Evolutionary conservation across 108 stramenopile genomes (phyloP).

Genomic region (Pseudonitzschia pungens): DNA sequence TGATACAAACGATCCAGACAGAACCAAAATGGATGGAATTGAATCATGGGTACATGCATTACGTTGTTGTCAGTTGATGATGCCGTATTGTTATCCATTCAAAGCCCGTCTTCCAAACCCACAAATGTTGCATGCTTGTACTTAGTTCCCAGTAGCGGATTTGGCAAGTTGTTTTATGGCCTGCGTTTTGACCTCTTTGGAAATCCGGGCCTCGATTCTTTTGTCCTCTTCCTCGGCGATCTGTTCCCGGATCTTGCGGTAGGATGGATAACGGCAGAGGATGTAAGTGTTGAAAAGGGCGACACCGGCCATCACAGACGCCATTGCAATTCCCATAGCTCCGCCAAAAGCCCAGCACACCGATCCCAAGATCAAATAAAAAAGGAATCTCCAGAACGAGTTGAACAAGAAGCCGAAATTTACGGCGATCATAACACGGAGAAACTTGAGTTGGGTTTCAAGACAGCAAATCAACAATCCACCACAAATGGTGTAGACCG

Average conservation of each 20-base stretch:
- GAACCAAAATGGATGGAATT: too few relatives aligned
- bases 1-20: too few relatives aligned
- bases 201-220: slow-evolving; percentile 80
- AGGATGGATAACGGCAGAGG: slow-evolving; percentile 75
- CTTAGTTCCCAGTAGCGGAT: slow-evolving; percentile 2
- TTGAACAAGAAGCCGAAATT: slow-evolving; percentile 89
- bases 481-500: slow-evolving; percentile 77
- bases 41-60: too few relatives aligned
- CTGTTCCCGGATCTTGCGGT: slow-evolving; percentile 78
- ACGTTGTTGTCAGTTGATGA: too few relatives aligned
- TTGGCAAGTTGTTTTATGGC: slow-evolving; percentile 50
- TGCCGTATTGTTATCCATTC: not conserved
- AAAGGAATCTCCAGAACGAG: slow-evolving; percentile 67
- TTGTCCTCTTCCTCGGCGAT: slow-evolving; percentile 89
- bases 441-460: slow-evolving; percentile 87
- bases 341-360: slow-evolving; percentile 65
- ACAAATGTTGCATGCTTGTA: not conserved
- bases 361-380: slow-evolving; percentile 67
- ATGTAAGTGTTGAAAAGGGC: slow-evolving; percentile 81
- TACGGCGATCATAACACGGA: slow-evolving; percentile 79
- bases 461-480: slow-evolving; percentile 81
- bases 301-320: slow-evolving; percentile 39
- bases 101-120: not conserved
- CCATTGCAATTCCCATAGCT: slow-evolving; percentile 56
- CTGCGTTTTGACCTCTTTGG: slow-evolving; percentile 78